Evolutionary conservation across 2,329 filamentous ascomycete genomes (phyloP).

Genomic region (Fusarium concolor): DNA sequence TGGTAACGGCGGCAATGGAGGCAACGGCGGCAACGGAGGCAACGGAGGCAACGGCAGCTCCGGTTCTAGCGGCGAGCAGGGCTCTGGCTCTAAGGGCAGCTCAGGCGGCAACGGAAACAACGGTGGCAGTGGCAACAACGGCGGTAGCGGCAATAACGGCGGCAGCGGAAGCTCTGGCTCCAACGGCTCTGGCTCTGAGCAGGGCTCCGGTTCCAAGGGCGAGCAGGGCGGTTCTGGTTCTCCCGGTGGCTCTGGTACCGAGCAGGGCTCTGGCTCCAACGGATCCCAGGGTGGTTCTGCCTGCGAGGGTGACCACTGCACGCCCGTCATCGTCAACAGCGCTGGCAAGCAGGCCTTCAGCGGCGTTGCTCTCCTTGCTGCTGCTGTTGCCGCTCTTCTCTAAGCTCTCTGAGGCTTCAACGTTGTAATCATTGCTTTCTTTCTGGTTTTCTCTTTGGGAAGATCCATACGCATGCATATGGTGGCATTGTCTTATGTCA

Average conservation of each 20-base stretch:
- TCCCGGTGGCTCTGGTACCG: not conserved
- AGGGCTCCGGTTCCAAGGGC: not conserved
- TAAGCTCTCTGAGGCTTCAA: slow-evolving; percentile 3
- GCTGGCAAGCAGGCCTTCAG: slow-evolving; percentile 41
- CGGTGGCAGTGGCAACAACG: not conserved
- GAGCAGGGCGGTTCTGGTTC: not conserved
- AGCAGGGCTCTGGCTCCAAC: not conserved
- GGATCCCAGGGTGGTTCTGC: not conserved
- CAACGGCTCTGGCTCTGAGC: not conserved
- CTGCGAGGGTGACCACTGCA: not conserved
- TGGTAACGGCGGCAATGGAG: not conserved
- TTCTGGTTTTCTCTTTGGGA: slow-evolving; percentile 27
- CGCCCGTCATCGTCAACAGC: slow-evolving; percentile 30
- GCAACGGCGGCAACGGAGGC: not conserved
- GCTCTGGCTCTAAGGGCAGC: too few species aligned
- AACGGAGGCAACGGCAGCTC: not conserved
- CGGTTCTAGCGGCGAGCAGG: not conserved
- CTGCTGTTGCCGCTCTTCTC: slow-evolving; percentile 31
- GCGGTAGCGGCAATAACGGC: not conserved
- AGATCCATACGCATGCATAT: slow-evolving; percentile 1
- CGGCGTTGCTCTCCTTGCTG: slow-evolving; percentile 34
- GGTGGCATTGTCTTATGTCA: slow-evolving; percentile 22
- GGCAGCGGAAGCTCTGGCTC: too few species aligned
- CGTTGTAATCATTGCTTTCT: not conserved
- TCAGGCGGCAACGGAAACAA: too few species aligned